These are phyloP conservation scores for Hyphodiscus hymeniophilus DNA, from an alignment of 495 filamentous ascomycete species.

Conservation along the genomic window DNA sequence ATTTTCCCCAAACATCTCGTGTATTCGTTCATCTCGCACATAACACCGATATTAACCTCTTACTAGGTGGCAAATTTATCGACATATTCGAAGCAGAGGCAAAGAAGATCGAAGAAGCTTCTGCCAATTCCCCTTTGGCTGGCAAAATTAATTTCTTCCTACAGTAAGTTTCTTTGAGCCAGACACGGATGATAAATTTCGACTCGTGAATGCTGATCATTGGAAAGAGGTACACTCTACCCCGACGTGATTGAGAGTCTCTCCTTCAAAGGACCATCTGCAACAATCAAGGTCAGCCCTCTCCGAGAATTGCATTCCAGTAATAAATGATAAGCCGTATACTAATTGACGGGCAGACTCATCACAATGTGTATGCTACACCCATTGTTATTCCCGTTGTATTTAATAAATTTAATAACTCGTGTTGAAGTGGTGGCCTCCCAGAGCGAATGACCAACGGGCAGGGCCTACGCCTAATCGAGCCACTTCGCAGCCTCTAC, in stretches of 20 bases:
- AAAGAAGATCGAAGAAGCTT: conserved; percentile 59
- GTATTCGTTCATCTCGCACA: conserved; percentile 3
- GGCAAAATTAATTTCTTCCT: conserved; percentile 76
- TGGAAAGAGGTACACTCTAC: conserved; percentile 59
- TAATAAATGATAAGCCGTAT: conserved; percentile 1
- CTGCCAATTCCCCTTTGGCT: conserved; percentile 47
- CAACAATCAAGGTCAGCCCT: conserved; percentile 59
- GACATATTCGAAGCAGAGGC: conserved; percentile 81
- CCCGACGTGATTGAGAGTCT: conserved; percentile 75
- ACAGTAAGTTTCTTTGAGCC: conserved; percentile 32
- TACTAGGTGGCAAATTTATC: conserved; percentile 52
- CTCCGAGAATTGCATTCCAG: conserved; percentile 5
- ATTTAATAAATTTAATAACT: conserved; percentile 5
- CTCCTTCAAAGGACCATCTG: conserved; percentile 73
- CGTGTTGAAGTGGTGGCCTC: conserved; percentile 44
- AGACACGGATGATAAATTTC: conserved; percentile 1
- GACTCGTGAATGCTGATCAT: conserved; percentile 5
- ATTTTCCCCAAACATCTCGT: conserved; percentile 1
- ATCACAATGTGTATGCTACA: conserved; percentile 58
- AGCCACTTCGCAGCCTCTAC: conserved; percentile 70
- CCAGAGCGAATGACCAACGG: conserved; percentile 43
- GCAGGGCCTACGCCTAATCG: conserved; percentile 54
- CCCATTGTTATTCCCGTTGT: conserved; percentile 4
- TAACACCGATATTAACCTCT: conserved; percentile 7
- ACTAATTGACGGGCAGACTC: conserved; percentile 26